phyloP scores from a whole-genome alignment of 1,284 basidiomycete genomes.

The Sporisorium graminicola region DNA sequence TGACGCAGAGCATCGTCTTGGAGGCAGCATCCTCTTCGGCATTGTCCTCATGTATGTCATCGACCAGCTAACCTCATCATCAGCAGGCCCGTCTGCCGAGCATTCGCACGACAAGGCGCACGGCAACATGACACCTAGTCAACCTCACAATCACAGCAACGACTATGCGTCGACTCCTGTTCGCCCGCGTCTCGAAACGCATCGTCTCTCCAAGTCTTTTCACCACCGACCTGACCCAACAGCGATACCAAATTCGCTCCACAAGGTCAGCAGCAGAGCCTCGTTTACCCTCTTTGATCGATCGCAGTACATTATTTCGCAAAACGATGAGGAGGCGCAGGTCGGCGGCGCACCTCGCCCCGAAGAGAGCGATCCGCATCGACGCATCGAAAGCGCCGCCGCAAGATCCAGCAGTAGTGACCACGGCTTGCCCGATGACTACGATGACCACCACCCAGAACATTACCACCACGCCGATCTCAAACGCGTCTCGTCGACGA shows the following conservation, averaged over 20 bases:
- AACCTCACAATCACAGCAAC: constrained; percentile 15
- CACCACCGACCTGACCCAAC: constrained; percentile 27
- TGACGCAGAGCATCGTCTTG: constrained; percentile 55
- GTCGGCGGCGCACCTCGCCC: neutral
- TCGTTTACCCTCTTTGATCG: constrained; percentile 43
- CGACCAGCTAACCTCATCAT: constrained; percentile 38
- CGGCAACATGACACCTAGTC: neutral
- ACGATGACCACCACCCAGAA: constrained; percentile 31
- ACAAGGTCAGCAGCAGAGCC: constrained; percentile 23
- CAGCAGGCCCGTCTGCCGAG: constrained; percentile 5
- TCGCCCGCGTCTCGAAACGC: constrained; percentile 39
- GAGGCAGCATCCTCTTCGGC: constrained; percentile 59
- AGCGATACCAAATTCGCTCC: constrained; percentile 7
- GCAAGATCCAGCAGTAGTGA: constrained; percentile 44
- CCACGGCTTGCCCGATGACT: constrained; percentile 36
- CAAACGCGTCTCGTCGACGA: constrained; percentile 17
- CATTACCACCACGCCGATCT: constrained; percentile 26
- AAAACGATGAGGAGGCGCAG: constrained; percentile 34
- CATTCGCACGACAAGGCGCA: constrained; percentile 17
- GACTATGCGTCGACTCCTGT: constrained; percentile 13
- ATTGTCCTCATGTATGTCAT: constrained; percentile 66
- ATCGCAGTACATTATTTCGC: constrained; percentile 5
- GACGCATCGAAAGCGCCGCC: constrained; percentile 28
- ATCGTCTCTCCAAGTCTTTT: constrained; percentile 46
- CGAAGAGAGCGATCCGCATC: constrained; percentile 12